Evolutionary conservation across 2,329 filamentous ascomycete genomes (phyloP).

Genomic region (Talaromyces sp.): DNA sequence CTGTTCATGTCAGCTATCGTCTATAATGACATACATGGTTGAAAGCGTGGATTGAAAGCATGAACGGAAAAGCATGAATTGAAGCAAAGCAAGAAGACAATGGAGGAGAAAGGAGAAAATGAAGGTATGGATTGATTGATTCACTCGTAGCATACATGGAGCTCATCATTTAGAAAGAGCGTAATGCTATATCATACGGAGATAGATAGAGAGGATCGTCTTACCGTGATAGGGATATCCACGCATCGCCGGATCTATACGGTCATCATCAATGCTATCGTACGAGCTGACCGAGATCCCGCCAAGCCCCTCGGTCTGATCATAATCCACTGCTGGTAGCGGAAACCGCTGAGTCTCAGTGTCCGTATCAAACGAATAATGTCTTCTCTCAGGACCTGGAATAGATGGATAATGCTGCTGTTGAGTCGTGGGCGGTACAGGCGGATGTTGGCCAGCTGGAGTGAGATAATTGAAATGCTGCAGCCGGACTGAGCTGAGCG

Average conservation of each 20-base stretch:
- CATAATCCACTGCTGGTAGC: constrained; percentile 37
- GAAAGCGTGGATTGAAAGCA: not conserved
- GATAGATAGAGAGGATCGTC: constrained; percentile 20
- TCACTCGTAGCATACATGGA: constrained; percentile 1
- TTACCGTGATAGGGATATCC: constrained; percentile 41
- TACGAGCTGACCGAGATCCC: constrained; percentile 42
- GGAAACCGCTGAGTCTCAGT: constrained; percentile 16
- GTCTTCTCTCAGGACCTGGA: constrained; percentile 22
- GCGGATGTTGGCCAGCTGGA: not conserved
- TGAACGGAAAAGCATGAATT: not conserved
- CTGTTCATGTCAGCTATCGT: constrained; percentile 27
- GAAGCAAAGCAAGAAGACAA: not conserved
- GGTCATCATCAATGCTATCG: constrained; percentile 41
- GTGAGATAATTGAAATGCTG: constrained; percentile 18
- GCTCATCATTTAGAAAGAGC: not conserved
- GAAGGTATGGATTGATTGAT: constrained; percentile 2
- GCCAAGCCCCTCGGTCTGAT: constrained; percentile 41
- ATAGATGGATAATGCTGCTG: constrained; percentile 1
- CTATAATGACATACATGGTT: not conserved
- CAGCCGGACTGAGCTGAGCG: constrained; percentile 16
- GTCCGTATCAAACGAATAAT: constrained; percentile 40
- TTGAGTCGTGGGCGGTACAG: not conserved
- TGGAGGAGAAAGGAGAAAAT: not conserved
- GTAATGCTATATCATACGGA: not conserved
- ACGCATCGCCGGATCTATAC: constrained; percentile 33